Evolutionary conservation across 2,329 filamentous ascomycete genomes (phyloP), one percentile per base, ranked within the genome.

Genomic region (Aspergillus spinulosporus): DNA sequence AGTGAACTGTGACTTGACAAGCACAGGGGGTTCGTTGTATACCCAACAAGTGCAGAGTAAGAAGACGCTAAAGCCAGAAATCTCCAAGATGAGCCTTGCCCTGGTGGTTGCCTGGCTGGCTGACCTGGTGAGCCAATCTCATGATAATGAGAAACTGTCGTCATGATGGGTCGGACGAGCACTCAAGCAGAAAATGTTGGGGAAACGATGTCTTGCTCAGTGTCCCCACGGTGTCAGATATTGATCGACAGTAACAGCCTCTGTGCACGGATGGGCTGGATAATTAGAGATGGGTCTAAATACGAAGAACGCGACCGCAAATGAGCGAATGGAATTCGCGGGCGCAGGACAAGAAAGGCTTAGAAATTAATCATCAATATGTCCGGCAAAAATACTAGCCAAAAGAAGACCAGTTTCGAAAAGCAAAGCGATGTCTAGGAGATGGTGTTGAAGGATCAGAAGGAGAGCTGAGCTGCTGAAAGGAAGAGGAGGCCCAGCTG

Each of bases 11-110:
- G 3, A 2, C 32, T 48, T 26, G 4, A 7, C 26, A 15, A 39
- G n/a, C 29, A 32, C 7, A 40, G 29, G n/a, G 9, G 14, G 21
- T 14, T 21, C 4, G 21, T 36, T 29, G 64, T 66, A 39, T 61
- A 72, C 70, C 70, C 70, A 12, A 66, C 53, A 15, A 72, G 55
- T 43, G 69, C 54, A 12, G 69, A 40, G 59, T 67, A 63, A 26
- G 68, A 62, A 9, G 68, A 69, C 14, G 62, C 52, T 29, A 52
- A 58, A 11, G 66, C 65, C 15, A 69, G 51, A 45, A 66, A 54
- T 55, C 61, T 68, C 66, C 69, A 70, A 29, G 54, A 47, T 32
- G 54, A 47, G 36, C 49, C n/a, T 52, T 50, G 53, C 36, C 47
- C 58, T 26, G 50, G 29, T 15, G 60, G 47, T 21, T 43, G 29